These are phyloP conservation scores for Stephania cephalantha DNA, from an alignment of 164 flowering plant species.

Conservation along the genomic window DNA sequence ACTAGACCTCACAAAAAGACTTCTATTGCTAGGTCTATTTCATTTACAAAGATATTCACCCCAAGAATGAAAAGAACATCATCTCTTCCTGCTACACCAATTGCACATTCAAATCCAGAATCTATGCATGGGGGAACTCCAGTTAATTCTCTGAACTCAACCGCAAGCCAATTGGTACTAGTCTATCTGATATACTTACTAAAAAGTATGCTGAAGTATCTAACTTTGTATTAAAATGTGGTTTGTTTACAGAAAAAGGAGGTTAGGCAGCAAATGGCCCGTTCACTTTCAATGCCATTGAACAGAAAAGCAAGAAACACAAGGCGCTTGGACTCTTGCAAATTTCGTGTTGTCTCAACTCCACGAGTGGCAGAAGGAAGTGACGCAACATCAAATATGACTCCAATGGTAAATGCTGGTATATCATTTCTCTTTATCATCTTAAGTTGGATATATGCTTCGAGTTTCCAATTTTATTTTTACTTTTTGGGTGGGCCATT, in stretches of 20 bases:
- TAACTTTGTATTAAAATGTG: not conserved
- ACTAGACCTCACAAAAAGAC: slow-evolving; percentile 27
- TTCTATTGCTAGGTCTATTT: slow-evolving; percentile 41
- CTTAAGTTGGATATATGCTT: not conserved
- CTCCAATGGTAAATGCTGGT: slow-evolving; percentile 42
- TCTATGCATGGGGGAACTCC: slow-evolving; percentile 49
- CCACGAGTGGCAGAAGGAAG: slow-evolving; percentile 56
- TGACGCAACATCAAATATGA: slow-evolving; percentile 17
- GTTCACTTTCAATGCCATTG: slow-evolving; percentile 82
- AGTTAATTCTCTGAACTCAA: slow-evolving; percentile 20
- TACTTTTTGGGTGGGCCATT: too few species aligned
- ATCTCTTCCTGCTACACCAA: slow-evolving; percentile 80
- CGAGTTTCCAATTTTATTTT: not conserved
- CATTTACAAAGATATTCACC: slow-evolving; percentile 57
- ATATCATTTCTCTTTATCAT: slow-evolving; percentile 17
- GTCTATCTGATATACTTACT: not conserved
- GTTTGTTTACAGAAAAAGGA: slow-evolving; percentile 41
- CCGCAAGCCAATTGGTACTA: slow-evolving; percentile 31
- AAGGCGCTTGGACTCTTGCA: slow-evolving; percentile 51
- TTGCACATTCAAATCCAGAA: slow-evolving; percentile 71
- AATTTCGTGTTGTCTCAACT: slow-evolving; percentile 78
- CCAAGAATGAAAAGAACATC: slow-evolving; percentile 54
- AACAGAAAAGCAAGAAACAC: slow-evolving; percentile 41
- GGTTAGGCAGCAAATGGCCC: slow-evolving; percentile 37
- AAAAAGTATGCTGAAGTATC: not conserved